Conservation (phyloP, 306 rosid genomes). For the Styphnolobium japonicum region DNA sequence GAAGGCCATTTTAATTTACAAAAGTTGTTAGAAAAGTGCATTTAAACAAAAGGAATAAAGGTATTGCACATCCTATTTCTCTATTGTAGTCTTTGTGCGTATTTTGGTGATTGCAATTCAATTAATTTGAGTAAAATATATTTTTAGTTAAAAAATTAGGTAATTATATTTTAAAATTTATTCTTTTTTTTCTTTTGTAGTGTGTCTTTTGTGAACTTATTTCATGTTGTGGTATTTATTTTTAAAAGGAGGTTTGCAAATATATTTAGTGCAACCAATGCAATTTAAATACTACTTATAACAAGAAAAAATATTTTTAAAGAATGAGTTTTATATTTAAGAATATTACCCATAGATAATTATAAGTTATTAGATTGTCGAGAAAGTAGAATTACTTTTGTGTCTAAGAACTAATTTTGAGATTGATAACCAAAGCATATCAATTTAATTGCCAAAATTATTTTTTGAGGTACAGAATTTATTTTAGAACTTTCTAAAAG, state of each 20-base stretch:
- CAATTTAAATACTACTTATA: background rate
- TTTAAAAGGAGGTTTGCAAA: background rate
- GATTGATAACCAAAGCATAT: too few species aligned
- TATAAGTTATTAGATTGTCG: too few species aligned
- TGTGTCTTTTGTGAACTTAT: background rate
- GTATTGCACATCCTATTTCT: background rate
- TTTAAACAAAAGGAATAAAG: slow-evolving; percentile 26
- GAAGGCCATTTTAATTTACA: background rate
- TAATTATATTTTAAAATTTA: background rate
- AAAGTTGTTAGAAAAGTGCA: slow-evolving; percentile 17
- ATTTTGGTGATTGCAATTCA: background rate
- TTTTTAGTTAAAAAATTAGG: background rate
- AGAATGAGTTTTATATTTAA: background rate
- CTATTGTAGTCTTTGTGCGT: background rate
- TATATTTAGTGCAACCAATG: background rate
- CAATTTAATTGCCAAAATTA: too few species aligned
- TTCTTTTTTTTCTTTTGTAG: background rate
- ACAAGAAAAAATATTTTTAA: background rate
- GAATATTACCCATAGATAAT: too few species aligned
- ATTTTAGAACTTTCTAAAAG: too few species aligned
- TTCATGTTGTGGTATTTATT: background rate
- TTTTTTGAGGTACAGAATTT: too few species aligned
- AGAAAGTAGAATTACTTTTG: too few species aligned
- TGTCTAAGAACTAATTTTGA: too few species aligned
- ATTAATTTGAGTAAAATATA: background rate